Evolutionary conservation across 331 rosid genomes (phyloP).

Genomic region (Quercus tomentella): DNA sequence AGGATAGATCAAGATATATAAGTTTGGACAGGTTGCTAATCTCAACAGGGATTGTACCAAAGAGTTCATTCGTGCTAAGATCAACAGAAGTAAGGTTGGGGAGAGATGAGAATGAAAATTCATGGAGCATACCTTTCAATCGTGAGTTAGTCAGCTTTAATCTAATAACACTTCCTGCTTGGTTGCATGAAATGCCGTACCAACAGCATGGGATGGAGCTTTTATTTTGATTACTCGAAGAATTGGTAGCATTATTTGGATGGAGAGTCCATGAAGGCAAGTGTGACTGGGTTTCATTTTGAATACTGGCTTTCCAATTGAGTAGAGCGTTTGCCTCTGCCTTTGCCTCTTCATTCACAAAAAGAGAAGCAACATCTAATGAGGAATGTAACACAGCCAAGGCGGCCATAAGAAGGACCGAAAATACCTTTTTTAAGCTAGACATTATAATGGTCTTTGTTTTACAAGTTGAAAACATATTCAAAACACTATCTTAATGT

Average conservation of each 20-base stretch:
- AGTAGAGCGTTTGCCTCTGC: slow-evolving; percentile 4
- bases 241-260: not conserved
- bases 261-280: slow-evolving; percentile 5
- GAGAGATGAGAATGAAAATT: too few relatives aligned
- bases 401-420: not conserved
- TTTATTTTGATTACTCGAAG: not conserved
- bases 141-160: too few relatives aligned
- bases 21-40: too few relatives aligned
- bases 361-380: too few relatives aligned
- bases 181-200: slow-evolving; percentile 25
- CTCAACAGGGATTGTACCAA: too few relatives aligned
- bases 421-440: not conserved
- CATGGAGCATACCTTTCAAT: too few relatives aligned
- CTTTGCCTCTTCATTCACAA: not conserved
- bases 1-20: too few relatives aligned
- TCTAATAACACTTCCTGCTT: not conserved
- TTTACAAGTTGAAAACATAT: not conserved
- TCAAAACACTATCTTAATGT: too few relatives aligned
- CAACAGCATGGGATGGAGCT: slow-evolving; percentile 11
- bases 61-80: too few relatives aligned
- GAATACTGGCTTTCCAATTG: slow-evolving; percentile 25
- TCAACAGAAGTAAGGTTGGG: too few relatives aligned
- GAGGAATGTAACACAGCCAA: not conserved
- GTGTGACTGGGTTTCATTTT: too few relatives aligned
- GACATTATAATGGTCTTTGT: not conserved